Base-by-base conservation (phyloP, 163 green algal genomes). In the Chlamydomonas reinhardtii region DNA sequence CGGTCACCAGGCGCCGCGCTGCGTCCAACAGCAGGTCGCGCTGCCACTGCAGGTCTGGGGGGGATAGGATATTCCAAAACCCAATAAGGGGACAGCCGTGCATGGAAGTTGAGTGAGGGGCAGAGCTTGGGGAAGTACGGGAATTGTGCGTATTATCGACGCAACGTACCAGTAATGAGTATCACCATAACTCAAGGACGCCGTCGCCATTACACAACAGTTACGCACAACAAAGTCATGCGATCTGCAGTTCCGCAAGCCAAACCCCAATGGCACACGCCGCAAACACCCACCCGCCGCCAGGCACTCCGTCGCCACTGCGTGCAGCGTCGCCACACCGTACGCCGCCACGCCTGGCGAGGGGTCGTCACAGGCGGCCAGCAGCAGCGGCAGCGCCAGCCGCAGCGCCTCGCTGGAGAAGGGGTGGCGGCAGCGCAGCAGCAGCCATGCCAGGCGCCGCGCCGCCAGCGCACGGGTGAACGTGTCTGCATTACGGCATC, bases 401-500 rank as follows among this genome's bases (percentile, higher is more conserved):
- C 27, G 20, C 11, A 76, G 22, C 12, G 68, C 84, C 27, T n/a
- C 22, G 27, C 76, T 73, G 9, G 80, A 37, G 29, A 90, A 86
- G 12, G 74, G 73, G 37, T 86, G 83, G 5, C 72, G 64, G 20
- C 81, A 39, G 8, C 91, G 70, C 70, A 86, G 72, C 24, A 92
- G 34, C 27, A 92, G 73, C 90, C 85, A 95, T 29, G 91, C 91
- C 59, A 93, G 76, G 76, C 89, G 85, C 17, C 90, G 89, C 0
- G 89, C 87, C 5, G 91, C 90, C 35, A 93, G 59, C 34, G 83
- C 88, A 14, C 92, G 87, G 27, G 90, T 56, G 56, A 93, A 95
- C 15, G 84, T 81, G 39, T 74, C 85, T 84, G 82, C 43, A n/a
- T n/a, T n/a, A n/a, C n/a, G n/a, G n/a, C n/a, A n/a, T n/a, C n/a